Percentiles rank a stretch among this genome's conserved stretches.
Conservation (phyloP, 176 grass and related monocot genomes). For the Miscanthus lutarioriparius region DNA sequence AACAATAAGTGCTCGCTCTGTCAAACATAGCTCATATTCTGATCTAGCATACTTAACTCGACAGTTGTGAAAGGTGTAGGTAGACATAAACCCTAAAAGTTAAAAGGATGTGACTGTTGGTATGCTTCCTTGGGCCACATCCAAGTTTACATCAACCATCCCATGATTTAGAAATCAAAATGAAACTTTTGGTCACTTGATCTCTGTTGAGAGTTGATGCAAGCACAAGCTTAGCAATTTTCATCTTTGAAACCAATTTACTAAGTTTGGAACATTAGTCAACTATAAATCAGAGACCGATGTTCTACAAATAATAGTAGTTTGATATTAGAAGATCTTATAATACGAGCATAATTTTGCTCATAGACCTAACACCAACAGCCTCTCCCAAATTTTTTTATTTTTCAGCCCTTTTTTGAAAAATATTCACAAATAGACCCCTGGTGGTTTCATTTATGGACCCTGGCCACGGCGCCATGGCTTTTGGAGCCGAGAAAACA, state of each 20-base stretch:
- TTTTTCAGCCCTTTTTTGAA: too few relatives aligned
- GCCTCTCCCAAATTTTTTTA: background rate
- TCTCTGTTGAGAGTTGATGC: background rate
- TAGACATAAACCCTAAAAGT: background rate
- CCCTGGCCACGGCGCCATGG: too few relatives aligned
- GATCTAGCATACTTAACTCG: constrained; percentile 1
- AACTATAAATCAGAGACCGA: background rate
- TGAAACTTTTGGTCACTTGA: background rate
- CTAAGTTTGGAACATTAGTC: background rate
- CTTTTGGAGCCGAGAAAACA: too few relatives aligned
- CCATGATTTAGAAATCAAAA: background rate
- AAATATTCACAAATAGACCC: too few relatives aligned
- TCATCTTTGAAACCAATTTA: background rate
- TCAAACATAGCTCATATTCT: background rate
- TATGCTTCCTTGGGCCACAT: background rate
- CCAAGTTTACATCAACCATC: background rate
- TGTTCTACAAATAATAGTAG: background rate
- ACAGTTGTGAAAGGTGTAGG: background rate
- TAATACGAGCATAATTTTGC: constrained; percentile 22
- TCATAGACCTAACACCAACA: background rate
- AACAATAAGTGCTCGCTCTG: background rate
- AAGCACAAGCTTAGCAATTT: background rate
- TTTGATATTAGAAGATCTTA: background rate
- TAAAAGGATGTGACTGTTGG: background rate
- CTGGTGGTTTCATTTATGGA: too few relatives aligned